Evolutionary conservation across 2,329 filamentous ascomycete species (phyloP).

Genomic region (Dothiorella sarmentorum): DNA sequence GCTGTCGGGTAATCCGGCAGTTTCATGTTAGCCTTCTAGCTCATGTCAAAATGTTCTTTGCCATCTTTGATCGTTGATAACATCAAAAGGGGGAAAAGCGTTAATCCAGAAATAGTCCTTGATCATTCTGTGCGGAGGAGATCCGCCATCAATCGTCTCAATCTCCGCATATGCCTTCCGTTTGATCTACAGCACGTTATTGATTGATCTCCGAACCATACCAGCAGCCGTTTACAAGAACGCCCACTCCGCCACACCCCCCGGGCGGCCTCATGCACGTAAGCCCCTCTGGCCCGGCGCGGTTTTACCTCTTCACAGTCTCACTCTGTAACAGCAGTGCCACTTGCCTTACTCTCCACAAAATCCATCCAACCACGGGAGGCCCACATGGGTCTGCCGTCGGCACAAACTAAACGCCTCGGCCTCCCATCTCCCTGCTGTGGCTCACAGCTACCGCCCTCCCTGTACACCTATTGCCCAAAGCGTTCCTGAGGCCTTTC

Average conservation of each 20-base stretch:
- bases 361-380: not conserved
- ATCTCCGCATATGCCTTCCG: not conserved
- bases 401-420: not conserved
- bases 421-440: slow-evolving; percentile 1
- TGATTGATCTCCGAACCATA: not conserved
- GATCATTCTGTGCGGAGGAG: not conserved
- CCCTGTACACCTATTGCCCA: not conserved
- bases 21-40: not conserved
- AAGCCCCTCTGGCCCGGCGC: not conserved
- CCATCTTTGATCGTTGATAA: too few species aligned
- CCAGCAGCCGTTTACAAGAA: not conserved
- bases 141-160: not conserved
- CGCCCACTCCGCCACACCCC: not conserved
- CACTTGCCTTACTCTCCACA: not conserved
- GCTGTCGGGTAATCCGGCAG: not conserved
- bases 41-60: not conserved
- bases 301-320: not conserved
- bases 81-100: not conserved
- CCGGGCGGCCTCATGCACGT: slow-evolving; percentile 4
- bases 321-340: not conserved
- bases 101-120: not conserved
- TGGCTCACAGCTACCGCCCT: not conserved
- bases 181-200: not conserved
- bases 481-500: not conserved
- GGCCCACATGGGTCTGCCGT: not conserved